Evolutionary conservation across 345 rosid genomes (phyloP), one percentile per base, ranked within the genome.

Genomic region (Eucalyptus dawsonii): DNA sequence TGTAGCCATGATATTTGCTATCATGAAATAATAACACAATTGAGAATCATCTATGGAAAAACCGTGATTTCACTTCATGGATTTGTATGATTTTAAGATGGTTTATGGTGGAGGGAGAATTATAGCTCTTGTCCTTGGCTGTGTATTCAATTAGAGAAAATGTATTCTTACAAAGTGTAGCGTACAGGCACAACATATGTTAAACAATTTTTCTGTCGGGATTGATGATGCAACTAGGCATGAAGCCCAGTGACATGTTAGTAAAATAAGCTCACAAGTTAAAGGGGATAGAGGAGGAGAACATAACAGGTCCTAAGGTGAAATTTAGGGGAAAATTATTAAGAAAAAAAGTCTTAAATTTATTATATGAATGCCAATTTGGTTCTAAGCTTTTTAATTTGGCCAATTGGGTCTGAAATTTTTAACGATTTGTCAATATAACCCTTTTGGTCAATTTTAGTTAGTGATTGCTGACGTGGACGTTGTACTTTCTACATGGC

Each of bases 381-480:
- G 29, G 13, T 56, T 24, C 0, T 24, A 10, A 56, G 5, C 5
- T 2, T 53, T 53, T 53, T 4, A 53, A 21, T 53, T 53, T 53
- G 5, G 5, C 5, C 58, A 53, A 53, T 53, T 53, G 11, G 2
- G 11, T 53, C 0, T 1, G 4, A 53, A 53, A 8, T 53, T 21
- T 53, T 53, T 21, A 53, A 53, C 0, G 25, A 53, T 53, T 53
- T 53, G 58, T 21, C 58, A 53, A 53, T 53, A 53, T 53, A 1
- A 0, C 25, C 25, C 0, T 53, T 53, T 53, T 53, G 11, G 11
- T 53, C 58, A 53, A 53, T 53, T 53, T 53, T 53, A 21, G 58
- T 53, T 53, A 25, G 11, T 21, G 58, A 53, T 53, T 4, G 58
- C 0, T 53, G 58, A 53, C 0, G 5, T 21, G 11, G 11, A 53